Evolutionary conservation across 352 stramenopile genomes (phyloP).

Genomic region (Albugo laibachii): DNA sequence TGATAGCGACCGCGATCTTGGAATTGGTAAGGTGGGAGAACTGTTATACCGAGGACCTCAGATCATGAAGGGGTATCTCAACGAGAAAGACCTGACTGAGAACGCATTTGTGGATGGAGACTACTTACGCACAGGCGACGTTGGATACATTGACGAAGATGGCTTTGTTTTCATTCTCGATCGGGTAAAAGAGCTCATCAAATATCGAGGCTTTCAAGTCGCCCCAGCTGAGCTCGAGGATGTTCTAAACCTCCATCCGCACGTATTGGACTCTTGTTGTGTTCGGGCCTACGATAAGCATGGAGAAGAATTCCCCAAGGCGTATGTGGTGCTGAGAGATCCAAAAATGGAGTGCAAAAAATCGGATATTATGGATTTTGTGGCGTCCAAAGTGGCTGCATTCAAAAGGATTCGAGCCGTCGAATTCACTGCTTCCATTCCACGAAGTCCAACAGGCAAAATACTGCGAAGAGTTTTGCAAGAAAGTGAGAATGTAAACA

Average conservation of each 20-base stretch:
- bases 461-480: slow-evolving; percentile 71
- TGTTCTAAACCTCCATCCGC: slow-evolving; percentile 50
- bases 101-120: slow-evolving; percentile 53
- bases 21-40: slow-evolving; percentile 22
- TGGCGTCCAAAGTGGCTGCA: slow-evolving; percentile 54
- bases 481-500: slow-evolving; percentile 14
- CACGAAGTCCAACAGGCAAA: slow-evolving; percentile 78
- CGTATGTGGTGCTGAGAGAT: slow-evolving; percentile 71
- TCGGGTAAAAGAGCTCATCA: slow-evolving; percentile 90
- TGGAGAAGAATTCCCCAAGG: slow-evolving; percentile 78
- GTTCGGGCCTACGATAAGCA: slow-evolving; percentile 30
- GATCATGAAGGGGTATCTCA: slow-evolving; percentile 84
- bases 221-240: slow-evolving; percentile 84
- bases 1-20: slow-evolving; percentile 19
- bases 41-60: slow-evolving; percentile 71
- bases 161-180: slow-evolving; percentile 85
- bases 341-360: slow-evolving; percentile 7
- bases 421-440: slow-evolving; percentile 73
- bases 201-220: slow-evolving; percentile 85
- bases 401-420: slow-evolving; percentile 80
- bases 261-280: slow-evolving; percentile 55
- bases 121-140: slow-evolving; percentile 80
- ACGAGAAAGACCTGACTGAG: slow-evolving; percentile 69
- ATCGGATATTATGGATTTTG: slow-evolving; percentile 31
- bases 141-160: slow-evolving; percentile 81